Percentiles rank a stretch among this genome's conserved stretches.
Conservation (phyloP, 2,329 filamentous ascomycete genomes). For the Trichoderma semiorbis region DNA sequence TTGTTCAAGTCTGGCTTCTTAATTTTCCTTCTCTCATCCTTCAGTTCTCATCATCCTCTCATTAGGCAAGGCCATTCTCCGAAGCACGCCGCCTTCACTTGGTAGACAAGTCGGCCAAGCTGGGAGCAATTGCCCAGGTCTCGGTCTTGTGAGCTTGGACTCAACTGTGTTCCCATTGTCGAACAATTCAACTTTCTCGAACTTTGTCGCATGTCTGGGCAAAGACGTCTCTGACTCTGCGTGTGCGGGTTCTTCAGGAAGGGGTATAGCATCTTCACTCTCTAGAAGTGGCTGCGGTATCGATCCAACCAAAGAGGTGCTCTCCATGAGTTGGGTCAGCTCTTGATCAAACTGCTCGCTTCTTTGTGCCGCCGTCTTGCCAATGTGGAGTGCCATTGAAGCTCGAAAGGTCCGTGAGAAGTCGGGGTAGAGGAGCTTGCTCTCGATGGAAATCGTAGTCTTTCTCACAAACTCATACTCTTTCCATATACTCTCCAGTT, state of each 20-base stretch:
- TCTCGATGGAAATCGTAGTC: constrained; percentile 33
- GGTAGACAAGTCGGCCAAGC: neutral
- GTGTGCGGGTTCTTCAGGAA: neutral
- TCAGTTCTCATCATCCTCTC: neutral
- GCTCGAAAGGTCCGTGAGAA: constrained; percentile 29
- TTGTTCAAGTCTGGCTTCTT: neutral
- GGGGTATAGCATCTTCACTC: neutral
- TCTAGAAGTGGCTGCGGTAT: neutral
- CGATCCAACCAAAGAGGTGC: neutral
- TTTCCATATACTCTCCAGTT: constrained; percentile 34
- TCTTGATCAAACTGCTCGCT: constrained; percentile 26
- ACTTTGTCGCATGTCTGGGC: neutral
- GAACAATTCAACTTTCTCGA: neutral
- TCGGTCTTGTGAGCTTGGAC: neutral
- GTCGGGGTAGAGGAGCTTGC: constrained; percentile 33
- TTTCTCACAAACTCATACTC: constrained; percentile 31
- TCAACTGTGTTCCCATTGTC: neutral
- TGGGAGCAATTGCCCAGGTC: neutral
- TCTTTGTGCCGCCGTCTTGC: constrained; percentile 22
- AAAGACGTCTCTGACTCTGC: neutral
- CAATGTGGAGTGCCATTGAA: constrained; percentile 31
- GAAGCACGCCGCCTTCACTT: neutral
- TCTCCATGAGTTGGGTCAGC: neutral
- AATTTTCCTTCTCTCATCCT: neutral
- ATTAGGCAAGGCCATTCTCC: neutral